Evolutionary conservation across 164 flowering plant species (phyloP).

Genomic region (Platanus orientalis): DNA sequence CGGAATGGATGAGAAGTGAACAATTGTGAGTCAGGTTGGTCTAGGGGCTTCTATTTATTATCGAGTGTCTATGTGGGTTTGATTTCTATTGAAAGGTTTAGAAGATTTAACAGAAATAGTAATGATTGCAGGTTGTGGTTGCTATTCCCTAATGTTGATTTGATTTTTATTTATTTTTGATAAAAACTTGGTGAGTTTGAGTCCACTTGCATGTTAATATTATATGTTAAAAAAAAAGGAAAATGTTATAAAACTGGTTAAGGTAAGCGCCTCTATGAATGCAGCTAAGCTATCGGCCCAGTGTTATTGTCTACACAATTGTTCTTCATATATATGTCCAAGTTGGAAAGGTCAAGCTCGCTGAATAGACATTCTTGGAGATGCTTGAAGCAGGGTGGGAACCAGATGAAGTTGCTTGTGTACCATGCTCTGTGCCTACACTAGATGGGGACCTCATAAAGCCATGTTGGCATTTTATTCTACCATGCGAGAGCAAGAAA

Average conservation of each 20-base stretch:
- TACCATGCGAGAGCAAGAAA: conserved; percentile 61
- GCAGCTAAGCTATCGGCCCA: conserved; percentile 84
- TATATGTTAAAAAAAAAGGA: neutral
- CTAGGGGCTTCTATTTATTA: no score
- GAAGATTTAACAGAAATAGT: no score
- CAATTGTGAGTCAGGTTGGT: no score
- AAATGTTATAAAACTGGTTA: conserved; percentile 10
- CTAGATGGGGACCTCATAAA: conserved; percentile 91
- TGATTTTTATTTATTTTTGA: neutral
- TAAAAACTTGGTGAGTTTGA: neutral
- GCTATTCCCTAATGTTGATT: neutral
- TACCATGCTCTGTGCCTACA: conserved; percentile 91
- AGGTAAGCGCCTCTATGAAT: conserved; percentile 9
- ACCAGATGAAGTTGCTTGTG: conserved; percentile 96
- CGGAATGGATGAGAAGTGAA: no score
- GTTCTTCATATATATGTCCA: conserved; percentile 79
- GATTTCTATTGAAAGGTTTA: no score
- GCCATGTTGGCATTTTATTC: conserved; percentile 84
- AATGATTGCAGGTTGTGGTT: no score
- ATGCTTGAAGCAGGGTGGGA: conserved; percentile 97
- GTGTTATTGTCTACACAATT: conserved; percentile 78
- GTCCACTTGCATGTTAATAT: conserved; percentile 1
- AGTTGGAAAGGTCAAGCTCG: conserved; percentile 84
- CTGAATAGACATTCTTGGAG: conserved; percentile 87
- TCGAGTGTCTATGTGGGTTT: no score